Conservation (phyloP, 1,284 basidiomycete genomes). For the Malassezia equina region DNA sequence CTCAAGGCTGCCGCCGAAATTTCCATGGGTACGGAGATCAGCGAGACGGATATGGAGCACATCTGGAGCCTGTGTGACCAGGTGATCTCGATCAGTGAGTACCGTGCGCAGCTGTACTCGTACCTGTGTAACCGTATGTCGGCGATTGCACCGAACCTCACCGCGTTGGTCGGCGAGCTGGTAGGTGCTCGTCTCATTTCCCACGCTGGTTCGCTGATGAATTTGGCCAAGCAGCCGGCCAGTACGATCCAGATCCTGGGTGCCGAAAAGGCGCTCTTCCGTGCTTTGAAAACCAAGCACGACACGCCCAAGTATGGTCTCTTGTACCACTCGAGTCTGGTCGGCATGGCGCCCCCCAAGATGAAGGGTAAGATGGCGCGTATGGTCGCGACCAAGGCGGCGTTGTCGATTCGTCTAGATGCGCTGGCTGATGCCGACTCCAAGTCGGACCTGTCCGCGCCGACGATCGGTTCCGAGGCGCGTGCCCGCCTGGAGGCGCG, state of each 20-base stretch:
- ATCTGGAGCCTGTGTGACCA: conserved; percentile 93
- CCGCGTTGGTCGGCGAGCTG: conserved; percentile 87
- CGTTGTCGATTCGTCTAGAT: conserved; percentile 90
- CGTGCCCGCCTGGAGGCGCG: conserved; percentile 90
- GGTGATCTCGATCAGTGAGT: conserved; percentile 87
- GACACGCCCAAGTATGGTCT: conserved; percentile 97
- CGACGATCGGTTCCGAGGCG: conserved; percentile 77
- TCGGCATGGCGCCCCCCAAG: conserved; percentile 94
- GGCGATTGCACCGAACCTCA: conserved; percentile 91
- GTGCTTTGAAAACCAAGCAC: conserved; percentile 96
- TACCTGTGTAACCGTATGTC: conserved; percentile 95
- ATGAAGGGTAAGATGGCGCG: conserved; percentile 99
- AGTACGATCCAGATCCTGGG: conserved; percentile 96
- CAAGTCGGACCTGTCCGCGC: conserved; percentile 70
- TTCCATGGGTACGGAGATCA: conserved; percentile 98
- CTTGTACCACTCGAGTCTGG: conserved; percentile 78
- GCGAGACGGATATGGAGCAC: conserved; percentile 84
- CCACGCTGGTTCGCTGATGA: conserved; percentile 89
- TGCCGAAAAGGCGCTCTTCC: conserved; percentile 95
- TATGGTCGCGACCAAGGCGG: conserved; percentile 88
- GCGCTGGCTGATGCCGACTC: conserved; percentile 84
- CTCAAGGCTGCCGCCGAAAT: conserved; percentile 84
- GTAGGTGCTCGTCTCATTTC: conserved; percentile 91
- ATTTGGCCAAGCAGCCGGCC: conserved; percentile 88
- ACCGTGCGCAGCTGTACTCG: conserved; percentile 82